These are phyloP conservation scores for Cryptococcus depauperatus DNA, from an alignment of 1,284 basidiomycete genomes.

Conservation along the genomic window DNA sequence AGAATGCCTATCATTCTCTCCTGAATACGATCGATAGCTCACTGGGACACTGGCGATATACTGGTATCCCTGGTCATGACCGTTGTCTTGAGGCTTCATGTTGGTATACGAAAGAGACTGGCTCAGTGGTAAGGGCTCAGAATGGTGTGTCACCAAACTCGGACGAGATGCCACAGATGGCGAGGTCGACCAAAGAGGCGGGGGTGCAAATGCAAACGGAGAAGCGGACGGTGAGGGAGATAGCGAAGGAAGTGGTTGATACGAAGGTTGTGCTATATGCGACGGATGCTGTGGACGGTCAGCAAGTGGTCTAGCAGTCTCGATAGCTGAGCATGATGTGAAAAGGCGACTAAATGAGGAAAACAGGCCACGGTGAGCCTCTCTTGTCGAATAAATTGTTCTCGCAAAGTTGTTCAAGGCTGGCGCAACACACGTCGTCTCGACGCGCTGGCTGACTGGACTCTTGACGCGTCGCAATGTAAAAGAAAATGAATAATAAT, in stretches of 20 bases:
- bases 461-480: background rate
- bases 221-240: slow-evolving; percentile 32
- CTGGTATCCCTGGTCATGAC: slow-evolving; percentile 14
- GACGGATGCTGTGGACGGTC: background rate
- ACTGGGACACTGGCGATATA: slow-evolving; percentile 27
- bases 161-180: slow-evolving; percentile 19
- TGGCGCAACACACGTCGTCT: no score
- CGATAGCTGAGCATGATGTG: background rate
- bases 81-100: slow-evolving; percentile 5
- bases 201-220: slow-evolving; percentile 40
- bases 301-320: background rate
- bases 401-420: no score
- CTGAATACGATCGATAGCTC: slow-evolving; percentile 33
- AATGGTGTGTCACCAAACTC: slow-evolving; percentile 23
- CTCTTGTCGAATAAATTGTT: no score
- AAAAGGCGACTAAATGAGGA: background rate
- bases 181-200: slow-evolving; percentile 28
- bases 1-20: slow-evolving; percentile 23
- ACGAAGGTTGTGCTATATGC: background rate
- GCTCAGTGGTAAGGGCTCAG: slow-evolving; percentile 20
- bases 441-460: no score
- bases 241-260: slow-evolving; percentile 4
- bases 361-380: no score
- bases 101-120: slow-evolving; percentile 16
- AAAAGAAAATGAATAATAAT: background rate